phyloP scores from a whole-genome alignment of 768 basidiomycete genomes.

The Filobasidium floriforme region DNA sequence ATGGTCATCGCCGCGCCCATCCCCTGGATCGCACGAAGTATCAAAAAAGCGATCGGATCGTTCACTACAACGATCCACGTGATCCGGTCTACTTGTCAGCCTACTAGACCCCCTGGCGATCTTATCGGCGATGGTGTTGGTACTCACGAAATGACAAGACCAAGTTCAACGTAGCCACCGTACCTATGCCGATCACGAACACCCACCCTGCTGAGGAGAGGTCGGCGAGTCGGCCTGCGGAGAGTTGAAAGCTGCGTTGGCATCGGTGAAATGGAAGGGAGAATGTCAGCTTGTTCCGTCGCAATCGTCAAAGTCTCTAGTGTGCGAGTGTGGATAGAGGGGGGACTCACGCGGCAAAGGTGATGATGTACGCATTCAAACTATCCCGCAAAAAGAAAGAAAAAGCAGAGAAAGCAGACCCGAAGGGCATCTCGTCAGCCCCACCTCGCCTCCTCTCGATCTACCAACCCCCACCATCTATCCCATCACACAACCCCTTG shows the following conservation, averaged over 20 bases:
- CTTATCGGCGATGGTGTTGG: no score
- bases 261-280: no score
- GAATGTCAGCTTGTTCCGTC: no score
- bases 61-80: not conserved
- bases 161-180: slow-evolving; percentile 2
- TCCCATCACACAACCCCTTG: no score
- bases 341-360: slow-evolving; percentile 11
- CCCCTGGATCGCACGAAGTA: slow-evolving; percentile 12
- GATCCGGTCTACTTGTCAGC: not conserved
- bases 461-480: no score
- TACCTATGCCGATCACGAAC: slow-evolving; percentile 3
- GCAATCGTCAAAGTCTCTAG: not conserved
- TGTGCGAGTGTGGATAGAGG: no score
- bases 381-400: not conserved
- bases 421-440: not conserved
- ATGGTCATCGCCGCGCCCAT: slow-evolving; percentile 11
- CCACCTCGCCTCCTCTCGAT: not conserved
- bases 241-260: slow-evolving; percentile 9
- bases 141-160: slow-evolving; percentile 14
- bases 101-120: not conserved
- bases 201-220: slow-evolving; percentile 14
- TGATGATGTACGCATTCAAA: slow-evolving; percentile 9
- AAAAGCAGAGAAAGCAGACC: not conserved
- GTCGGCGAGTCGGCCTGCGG: slow-evolving; percentile 12
- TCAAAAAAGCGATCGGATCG: slow-evolving; percentile 3